These are phyloP conservation scores for maize (Zea mays) DNA, from an alignment of 176 grass and related monocot genomes.

Conservation along the genomic window Zm-B73-REFERENCE-NAM-5.0 NC_050096.1:287176001-287176500, in stretches of 20 bases:
- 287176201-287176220: constrained; percentile 41
- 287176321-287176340: constrained; percentile 45
- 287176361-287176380: not conserved
- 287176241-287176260: constrained; percentile 35
- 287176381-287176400: constrained; percentile 23
- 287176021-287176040: not conserved
- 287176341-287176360: constrained; percentile 24
- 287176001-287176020: not conserved
- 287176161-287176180: too few species aligned
- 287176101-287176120: constrained; percentile 31
- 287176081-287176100: constrained; percentile 54
- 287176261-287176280: too few species aligned
- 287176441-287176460: constrained; percentile 60
- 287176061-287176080: constrained; percentile 43
- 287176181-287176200: not conserved
- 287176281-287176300: not conserved
- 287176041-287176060: constrained; percentile 13
- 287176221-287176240: constrained; percentile 23
- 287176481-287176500: not conserved
- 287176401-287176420: constrained; percentile 56
- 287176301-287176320: not conserved
- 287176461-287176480: constrained; percentile 1
- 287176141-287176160: constrained; percentile 38
- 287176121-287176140: constrained; percentile 55
- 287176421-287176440: constrained; percentile 51